Evolutionary conservation across 768 basidiomycete genomes (phyloP).

Genomic region (Mycena capillaripes): DNA sequence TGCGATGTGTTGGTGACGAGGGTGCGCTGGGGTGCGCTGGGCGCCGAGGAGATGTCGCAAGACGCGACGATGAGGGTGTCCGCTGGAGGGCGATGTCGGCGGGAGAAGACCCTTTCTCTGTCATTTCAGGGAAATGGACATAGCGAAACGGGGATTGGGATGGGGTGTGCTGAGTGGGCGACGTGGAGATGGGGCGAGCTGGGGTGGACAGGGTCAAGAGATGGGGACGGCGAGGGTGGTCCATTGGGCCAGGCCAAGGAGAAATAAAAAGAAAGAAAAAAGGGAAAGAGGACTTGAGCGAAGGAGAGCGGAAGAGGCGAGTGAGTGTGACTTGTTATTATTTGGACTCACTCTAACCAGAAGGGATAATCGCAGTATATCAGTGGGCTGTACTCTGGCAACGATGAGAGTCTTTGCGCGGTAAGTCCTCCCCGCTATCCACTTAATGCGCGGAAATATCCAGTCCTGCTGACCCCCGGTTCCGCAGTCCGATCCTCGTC

Average conservation of each 20-base stretch:
- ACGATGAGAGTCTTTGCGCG: slow-evolving; percentile 1
- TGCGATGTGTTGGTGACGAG: slow-evolving; percentile 36
- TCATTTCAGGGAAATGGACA: slow-evolving; percentile 43
- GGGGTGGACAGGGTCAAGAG: slow-evolving; percentile 48
- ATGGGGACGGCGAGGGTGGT: slow-evolving; percentile 43
- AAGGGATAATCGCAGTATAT: neutral
- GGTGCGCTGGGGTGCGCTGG: slow-evolving; percentile 20
- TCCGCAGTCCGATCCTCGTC: slow-evolving; percentile 6
- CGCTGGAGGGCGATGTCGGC: slow-evolving; percentile 40
- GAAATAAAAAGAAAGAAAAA: slow-evolving; percentile 35
- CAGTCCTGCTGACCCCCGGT: slow-evolving; percentile 28
- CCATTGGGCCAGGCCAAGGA: slow-evolving; percentile 49
- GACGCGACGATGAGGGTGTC: slow-evolving; percentile 19
- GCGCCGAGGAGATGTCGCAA: slow-evolving; percentile 17
- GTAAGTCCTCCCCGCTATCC: neutral
- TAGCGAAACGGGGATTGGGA: slow-evolving; percentile 53
- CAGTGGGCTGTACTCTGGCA: slow-evolving; percentile 10
- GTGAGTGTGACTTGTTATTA: neutral
- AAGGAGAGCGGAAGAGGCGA: slow-evolving; percentile 34
- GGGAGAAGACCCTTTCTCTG: slow-evolving; percentile 47
- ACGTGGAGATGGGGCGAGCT: slow-evolving; percentile 44
- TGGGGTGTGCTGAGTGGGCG: slow-evolving; percentile 44
- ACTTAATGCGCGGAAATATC: neutral
- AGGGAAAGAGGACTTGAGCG: slow-evolving; percentile 34
- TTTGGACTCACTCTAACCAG: neutral